A percentile compares a stretch with the other conserved stretches of the same genome.
Evolutionary conservation across 176 grass and related monocot species (phyloP).

Genomic region (Zizania latifolia): DNA sequence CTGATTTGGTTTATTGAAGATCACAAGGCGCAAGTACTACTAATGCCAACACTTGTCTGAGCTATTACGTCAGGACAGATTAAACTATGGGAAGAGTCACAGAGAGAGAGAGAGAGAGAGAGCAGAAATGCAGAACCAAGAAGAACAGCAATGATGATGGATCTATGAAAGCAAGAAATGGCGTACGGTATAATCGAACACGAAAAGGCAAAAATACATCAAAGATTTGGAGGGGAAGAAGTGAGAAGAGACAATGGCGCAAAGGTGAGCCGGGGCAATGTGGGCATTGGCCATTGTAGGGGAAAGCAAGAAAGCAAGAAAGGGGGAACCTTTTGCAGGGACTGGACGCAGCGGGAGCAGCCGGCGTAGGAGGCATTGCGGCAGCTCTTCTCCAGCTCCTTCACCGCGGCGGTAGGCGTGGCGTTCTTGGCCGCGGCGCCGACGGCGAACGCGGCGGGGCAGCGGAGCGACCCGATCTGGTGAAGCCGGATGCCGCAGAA

Average conservation of each 20-base stretch:
- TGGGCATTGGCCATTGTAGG: not conserved
- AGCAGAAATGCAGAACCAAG: not conserved
- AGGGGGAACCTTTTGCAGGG: constrained; percentile 72
- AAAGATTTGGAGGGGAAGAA: not conserved
- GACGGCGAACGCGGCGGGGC: constrained; percentile 80
- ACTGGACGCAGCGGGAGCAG: constrained; percentile 81
- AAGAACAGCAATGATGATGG: not conserved
- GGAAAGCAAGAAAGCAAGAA: constrained; percentile 23
- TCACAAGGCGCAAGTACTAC: not conserved
- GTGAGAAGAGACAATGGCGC: not conserved
- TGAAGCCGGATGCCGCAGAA: constrained; percentile 98
- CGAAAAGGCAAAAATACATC: not conserved
- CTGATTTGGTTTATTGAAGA: not conserved
- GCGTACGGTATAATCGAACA: not conserved
- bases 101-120: no score
- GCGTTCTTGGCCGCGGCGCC: constrained; percentile 41
- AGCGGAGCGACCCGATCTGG: constrained; percentile 93
- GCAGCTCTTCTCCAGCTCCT: constrained; percentile 62
- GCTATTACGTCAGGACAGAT: not conserved
- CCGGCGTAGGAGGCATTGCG: constrained; percentile 71
- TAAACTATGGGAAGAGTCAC: not conserved
- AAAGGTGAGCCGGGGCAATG: not conserved
- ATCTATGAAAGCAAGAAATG: constrained; percentile 1
- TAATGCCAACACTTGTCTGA: not conserved
- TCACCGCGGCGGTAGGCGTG: constrained; percentile 61